Percentiles rank a stretch among this genome's conserved stretches.
Conservation (phyloP, 2,329 filamentous ascomycete species). For the Colletotrichum melonis region DNA sequence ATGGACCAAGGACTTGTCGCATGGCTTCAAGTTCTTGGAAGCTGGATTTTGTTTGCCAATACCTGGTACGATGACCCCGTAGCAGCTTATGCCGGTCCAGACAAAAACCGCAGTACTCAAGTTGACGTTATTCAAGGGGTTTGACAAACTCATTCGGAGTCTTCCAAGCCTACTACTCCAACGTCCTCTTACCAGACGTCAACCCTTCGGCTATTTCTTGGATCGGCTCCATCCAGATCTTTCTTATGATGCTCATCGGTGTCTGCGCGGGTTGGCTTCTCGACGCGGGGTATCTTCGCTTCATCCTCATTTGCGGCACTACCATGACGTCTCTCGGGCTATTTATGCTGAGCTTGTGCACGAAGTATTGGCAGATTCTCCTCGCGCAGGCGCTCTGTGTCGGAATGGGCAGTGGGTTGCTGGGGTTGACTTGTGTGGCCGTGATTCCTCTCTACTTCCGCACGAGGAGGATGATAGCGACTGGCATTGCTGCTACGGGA, state of each 20-base stretch:
- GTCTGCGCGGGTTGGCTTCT: conserved; percentile 57
- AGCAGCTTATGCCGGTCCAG: too few species aligned
- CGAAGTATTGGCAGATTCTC: conserved; percentile 56
- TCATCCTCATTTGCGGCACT: conserved; percentile 52
- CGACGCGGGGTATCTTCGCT: conserved; percentile 58
- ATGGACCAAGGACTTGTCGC: conserved; percentile 48
- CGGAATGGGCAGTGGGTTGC: conserved; percentile 55
- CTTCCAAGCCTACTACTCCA: conserved; percentile 64
- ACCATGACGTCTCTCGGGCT: conserved; percentile 58
- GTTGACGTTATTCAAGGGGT: conserved; percentile 46
- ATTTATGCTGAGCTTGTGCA: conserved; percentile 53
- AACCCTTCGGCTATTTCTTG: conserved; percentile 47
- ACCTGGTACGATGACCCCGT: conserved; percentile 41
- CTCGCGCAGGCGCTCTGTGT: conserved; percentile 57
- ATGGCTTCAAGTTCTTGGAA: conserved; percentile 60
- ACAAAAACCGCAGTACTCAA: not conserved
- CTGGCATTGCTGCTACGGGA: conserved; percentile 48
- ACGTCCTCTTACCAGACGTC: conserved; percentile 37
- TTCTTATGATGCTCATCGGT: conserved; percentile 56
- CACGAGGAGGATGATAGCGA: conserved; percentile 41
- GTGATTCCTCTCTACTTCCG: conserved; percentile 49
- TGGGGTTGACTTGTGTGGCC: conserved; percentile 51
- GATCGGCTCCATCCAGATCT: conserved; percentile 60
- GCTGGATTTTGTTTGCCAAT: conserved; percentile 61
- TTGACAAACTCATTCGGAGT: conserved; percentile 59